A percentile compares a stretch with the other conserved stretches of the same genome.
phyloP scores from a whole-genome alignment of 148 eudicot genomes.

The Camellia japonica region DNA sequence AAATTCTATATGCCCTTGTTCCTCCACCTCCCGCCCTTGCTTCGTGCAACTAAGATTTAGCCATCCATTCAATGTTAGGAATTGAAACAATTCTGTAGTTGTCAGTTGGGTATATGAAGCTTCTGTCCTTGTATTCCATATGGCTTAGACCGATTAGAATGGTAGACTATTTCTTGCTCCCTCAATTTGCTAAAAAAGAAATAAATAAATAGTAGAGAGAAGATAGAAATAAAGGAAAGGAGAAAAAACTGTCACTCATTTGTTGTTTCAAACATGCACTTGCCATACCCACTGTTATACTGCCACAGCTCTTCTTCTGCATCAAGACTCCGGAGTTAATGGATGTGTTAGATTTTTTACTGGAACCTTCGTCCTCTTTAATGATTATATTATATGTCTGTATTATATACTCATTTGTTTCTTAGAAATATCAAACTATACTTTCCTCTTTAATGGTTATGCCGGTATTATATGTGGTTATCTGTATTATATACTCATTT shows the following conservation, averaged over 20 bases:
- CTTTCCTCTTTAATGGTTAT: background rate
- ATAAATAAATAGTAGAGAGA: background rate
- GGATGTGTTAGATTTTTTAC: background rate
- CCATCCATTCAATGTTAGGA: background rate
- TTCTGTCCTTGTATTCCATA: background rate
- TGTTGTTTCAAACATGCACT: background rate
- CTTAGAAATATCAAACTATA: background rate
- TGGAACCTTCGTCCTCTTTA: background rate
- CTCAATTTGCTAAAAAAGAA: background rate
- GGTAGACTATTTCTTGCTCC: background rate
- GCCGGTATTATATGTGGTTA: too few species aligned
- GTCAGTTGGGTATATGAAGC: background rate
- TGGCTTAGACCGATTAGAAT: background rate
- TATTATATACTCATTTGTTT: background rate
- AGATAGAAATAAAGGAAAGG: background rate
- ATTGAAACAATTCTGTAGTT: background rate
- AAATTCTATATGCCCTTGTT: too few species aligned
- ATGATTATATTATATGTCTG: too few species aligned
- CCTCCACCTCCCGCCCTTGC: too few species aligned
- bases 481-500: background rate
- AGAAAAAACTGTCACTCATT: background rate
- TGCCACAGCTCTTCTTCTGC: conserved; percentile 3
- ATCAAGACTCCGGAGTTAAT: conserved; percentile 2
- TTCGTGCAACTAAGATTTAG: background rate
- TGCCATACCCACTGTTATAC: background rate